A percentile compares a stretch with the other conserved stretches of the same genome.
Evolutionary conservation across 208 protist genomes (phyloP).

Genomic region (Leishmania tarentolae): DNA sequence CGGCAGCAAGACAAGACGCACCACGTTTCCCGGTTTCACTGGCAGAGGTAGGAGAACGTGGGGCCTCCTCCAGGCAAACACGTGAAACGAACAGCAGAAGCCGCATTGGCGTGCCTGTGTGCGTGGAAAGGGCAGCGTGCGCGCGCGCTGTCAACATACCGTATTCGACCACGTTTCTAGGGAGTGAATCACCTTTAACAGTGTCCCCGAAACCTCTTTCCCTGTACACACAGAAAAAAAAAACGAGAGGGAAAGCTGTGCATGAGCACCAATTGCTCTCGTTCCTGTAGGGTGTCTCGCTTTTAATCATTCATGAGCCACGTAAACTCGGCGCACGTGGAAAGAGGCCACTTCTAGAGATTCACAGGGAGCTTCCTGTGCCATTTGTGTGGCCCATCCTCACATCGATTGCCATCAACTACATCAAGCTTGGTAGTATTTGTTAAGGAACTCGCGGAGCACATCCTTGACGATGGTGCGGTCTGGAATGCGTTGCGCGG

Average conservation of each 20-base stretch:
- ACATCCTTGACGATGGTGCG: conserved; percentile 90
- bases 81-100: neutral
- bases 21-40: neutral
- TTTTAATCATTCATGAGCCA: neutral
- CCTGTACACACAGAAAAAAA: no score
- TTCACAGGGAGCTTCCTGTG: neutral
- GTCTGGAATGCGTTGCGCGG: conserved; percentile 90
- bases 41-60: neutral
- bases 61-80: neutral
- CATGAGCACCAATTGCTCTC: neutral
- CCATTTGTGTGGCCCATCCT: neutral
- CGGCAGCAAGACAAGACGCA: neutral
- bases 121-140: no score
- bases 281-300: neutral
- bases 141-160: neutral
- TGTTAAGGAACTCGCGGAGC: conserved; percentile 76
- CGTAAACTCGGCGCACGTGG: neutral
- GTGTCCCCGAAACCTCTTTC: neutral
- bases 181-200: no score
- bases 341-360: neutral
- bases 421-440: conserved; percentile 72
- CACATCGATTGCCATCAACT: neutral
- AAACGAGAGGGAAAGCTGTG: neutral
- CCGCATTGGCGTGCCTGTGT: neutral
- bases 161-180: neutral